These are phyloP conservation scores for Carex parvula DNA, from an alignment of 176 grass and related monocot species.

Conservation along the genomic window DNA sequence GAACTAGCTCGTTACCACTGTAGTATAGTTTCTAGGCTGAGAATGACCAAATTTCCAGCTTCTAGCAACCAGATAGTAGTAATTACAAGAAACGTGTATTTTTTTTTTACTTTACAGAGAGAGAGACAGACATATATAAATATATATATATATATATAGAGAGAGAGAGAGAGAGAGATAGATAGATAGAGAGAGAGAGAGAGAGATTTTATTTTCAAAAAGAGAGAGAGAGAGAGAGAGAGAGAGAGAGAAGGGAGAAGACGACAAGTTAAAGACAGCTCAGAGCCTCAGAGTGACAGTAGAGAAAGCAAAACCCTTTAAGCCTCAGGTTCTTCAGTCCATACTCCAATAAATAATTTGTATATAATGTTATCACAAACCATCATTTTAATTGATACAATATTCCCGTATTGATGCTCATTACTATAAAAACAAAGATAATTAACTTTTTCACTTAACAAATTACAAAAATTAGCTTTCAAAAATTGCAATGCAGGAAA, in stretches of 20 bases:
- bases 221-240: background rate
- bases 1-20: background rate
- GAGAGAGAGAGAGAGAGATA: background rate
- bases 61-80: background rate
- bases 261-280: conserved; percentile 24
- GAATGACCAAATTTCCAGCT: background rate
- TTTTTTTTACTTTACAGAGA: background rate
- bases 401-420: background rate
- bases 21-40: background rate
- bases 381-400: background rate
- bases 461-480: background rate
- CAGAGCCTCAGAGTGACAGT: conserved; percentile 20
- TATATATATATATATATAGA: too few relatives aligned
- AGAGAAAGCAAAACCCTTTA: conserved; percentile 6
- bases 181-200: background rate
- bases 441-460: background rate
- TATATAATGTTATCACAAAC: background rate
- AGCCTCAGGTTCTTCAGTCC: background rate
- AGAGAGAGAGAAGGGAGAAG: background rate
- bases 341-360: background rate
- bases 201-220: too few relatives aligned
- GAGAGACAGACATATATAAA: background rate
- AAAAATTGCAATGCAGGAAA: background rate
- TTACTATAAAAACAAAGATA: background rate
- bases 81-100: background rate